These are phyloP conservation scores for Coemansia sp. DNA, from an alignment of 192 early-diverging fungal species.

Conservation along the genomic window DNA sequence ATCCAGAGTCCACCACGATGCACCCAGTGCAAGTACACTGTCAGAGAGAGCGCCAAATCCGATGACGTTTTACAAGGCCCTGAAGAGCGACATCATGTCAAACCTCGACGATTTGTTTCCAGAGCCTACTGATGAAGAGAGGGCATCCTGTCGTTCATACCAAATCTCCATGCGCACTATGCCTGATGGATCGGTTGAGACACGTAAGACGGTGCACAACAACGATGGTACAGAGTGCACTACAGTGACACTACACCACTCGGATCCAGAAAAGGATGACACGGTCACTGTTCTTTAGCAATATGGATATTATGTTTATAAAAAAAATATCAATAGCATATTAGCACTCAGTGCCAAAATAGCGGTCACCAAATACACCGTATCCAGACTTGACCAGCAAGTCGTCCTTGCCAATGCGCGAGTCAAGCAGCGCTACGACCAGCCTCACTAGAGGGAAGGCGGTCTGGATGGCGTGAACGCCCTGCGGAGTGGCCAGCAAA, in stretches of 20 bases:
- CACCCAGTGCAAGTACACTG: neutral
- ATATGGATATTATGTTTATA: neutral
- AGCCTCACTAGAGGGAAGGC: conserved; percentile 85
- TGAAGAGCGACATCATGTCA: conserved; percentile 27
- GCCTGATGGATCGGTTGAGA: conserved; percentile 54
- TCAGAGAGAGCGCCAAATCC: neutral
- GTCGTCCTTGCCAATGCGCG: conserved; percentile 63
- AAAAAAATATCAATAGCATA: neutral
- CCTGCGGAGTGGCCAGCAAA: conserved; percentile 77
- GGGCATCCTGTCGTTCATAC: conserved; percentile 27
- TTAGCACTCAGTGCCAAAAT: conserved; percentile 59
- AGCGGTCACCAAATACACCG: conserved; percentile 83
- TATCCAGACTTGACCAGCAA: conserved; percentile 81
- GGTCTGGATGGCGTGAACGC: conserved; percentile 73
- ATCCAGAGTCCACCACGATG: conserved; percentile 22
- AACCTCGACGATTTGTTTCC: conserved; percentile 41
- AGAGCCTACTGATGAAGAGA: conserved; percentile 22
- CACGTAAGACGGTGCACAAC: conserved; percentile 37
- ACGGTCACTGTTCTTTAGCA: conserved; percentile 11
- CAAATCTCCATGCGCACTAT: conserved; percentile 42
- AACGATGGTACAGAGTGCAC: conserved; percentile 35
- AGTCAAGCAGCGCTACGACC: conserved; percentile 81
- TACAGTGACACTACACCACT: conserved; percentile 28
- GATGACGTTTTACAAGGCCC: conserved; percentile 20
- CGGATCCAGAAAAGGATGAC: conserved; percentile 18